phyloP scores from a whole-genome alignment of 306 rosid species.

The Glycyrrhiza uralensis region DNA sequence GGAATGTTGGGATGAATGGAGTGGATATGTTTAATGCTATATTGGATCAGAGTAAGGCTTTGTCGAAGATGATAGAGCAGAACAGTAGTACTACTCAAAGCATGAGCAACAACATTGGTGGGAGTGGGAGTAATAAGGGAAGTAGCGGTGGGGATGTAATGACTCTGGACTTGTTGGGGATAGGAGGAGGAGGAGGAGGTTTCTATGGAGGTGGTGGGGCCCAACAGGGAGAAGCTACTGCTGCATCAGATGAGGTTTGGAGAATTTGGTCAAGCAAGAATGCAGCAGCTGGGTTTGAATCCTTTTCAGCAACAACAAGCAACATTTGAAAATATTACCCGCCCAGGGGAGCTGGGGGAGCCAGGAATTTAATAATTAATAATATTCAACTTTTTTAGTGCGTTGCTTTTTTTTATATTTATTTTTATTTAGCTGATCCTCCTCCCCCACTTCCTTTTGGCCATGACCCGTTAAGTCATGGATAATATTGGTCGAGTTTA shows the following conservation, averaged over 20 bases:
- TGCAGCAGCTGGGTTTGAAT: slow-evolving; percentile 51
- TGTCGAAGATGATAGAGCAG: slow-evolving; percentile 52
- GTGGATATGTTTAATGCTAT: slow-evolving; percentile 55
- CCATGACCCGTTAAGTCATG: neutral
- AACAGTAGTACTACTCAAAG: slow-evolving; percentile 12
- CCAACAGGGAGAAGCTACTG: slow-evolving; percentile 29
- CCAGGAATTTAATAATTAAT: neutral
- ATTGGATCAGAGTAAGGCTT: slow-evolving; percentile 48
- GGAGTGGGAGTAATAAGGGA: slow-evolving; percentile 33
- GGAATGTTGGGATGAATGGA: slow-evolving; percentile 28
- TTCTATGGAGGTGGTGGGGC: slow-evolving; percentile 38
- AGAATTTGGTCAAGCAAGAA: slow-evolving; percentile 47
- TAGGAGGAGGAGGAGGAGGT: slow-evolving; percentile 41
- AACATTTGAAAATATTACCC: slow-evolving; percentile 37
- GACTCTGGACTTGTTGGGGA: slow-evolving; percentile 83
- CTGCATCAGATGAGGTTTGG: slow-evolving; percentile 45
- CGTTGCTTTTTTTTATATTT: neutral
- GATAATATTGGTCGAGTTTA: slow-evolving; percentile 20
- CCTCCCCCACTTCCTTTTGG: neutral
- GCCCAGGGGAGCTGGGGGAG: neutral
- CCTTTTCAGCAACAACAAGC: slow-evolving; percentile 54
- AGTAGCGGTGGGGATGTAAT: slow-evolving; percentile 41
- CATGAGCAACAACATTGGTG: slow-evolving; percentile 21
- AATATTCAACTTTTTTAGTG: neutral
- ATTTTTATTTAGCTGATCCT: neutral